Base-by-base conservation (phyloP, 345 rosid genomes). In the Capsella bursapastoris region DNA sequence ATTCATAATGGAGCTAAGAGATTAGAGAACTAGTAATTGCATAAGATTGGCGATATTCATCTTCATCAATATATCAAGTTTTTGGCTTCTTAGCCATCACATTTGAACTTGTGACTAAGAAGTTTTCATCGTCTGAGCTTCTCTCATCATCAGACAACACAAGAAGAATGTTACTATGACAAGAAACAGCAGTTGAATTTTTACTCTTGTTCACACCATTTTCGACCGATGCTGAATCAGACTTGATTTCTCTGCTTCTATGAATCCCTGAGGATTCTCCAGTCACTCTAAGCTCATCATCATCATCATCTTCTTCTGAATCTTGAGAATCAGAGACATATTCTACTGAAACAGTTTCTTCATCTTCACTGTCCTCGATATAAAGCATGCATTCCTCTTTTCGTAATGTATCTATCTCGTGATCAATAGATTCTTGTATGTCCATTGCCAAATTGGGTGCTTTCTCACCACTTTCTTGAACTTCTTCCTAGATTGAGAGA, bases 401-500 rank as follows among this genome's bases (percentile, higher is more conserved):
- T 60, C 52, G 47, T 13, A 57, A 63, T 35, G 71, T 70, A 48
- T 53, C 75, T 0, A 28, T 28, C 41, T 29, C 55, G 56, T 68
- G 31, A 60, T 35, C 28, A 32, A 29, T 47, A 43, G 49, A 41
- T 61, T 69, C 77, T 5, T 59, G 22, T 38, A 66, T 63, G n/a
- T 72, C 79, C 64, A 74, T 66, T 7, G 76, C 79, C 66, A 74
- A 65, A 74, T 55, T 69, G 31, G 70, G 45, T 43, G 64, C 52
- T 65, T 43, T 73, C 75, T 79, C 84, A 51, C 73, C 40, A 48
- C 15, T 72, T 57, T 81, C 90, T 70, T 82, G 84, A 59, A 59
- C 80, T 71, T 86, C 93, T 73, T 86, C 93, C 93, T 86, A 81
- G 64, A 78, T 38, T 57, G 66, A 61, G 58, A 56, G 31, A 57